Percentiles rank a stretch among this genome's conserved stretches.
These are phyloP conservation scores for Metschnikowia hibisci DNA, from an alignment of 805 yeast species.

Conservation along the genomic window DNA sequence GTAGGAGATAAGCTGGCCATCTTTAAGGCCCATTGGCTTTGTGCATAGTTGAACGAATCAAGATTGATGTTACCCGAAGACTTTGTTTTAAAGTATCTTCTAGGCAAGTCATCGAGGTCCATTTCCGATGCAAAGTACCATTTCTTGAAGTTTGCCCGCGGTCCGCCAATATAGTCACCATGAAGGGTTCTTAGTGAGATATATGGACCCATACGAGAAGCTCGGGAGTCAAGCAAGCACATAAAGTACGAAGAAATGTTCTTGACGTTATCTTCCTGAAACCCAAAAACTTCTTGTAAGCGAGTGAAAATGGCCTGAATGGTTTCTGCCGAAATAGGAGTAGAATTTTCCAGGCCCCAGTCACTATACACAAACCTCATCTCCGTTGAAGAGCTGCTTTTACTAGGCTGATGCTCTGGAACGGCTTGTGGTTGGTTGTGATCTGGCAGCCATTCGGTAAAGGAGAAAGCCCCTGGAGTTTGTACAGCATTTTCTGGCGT, in stretches of 20 bases:
- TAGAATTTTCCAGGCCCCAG: slow-evolving; percentile 42
- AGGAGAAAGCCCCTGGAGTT: slow-evolving; percentile 6
- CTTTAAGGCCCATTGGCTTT: slow-evolving; percentile 47
- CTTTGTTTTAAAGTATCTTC: slow-evolving; percentile 16
- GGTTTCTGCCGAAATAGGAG: slow-evolving; percentile 49
- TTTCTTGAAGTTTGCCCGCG: slow-evolving; percentile 61
- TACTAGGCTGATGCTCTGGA: background rate
- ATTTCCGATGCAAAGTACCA: slow-evolving; percentile 77
- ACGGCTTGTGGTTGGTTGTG: background rate
- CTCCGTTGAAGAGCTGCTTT: background rate
- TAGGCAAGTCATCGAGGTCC: slow-evolving; percentile 40
- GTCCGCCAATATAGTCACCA: slow-evolving; percentile 73
- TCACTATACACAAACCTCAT: slow-evolving; percentile 14
- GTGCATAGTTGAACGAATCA: slow-evolving; percentile 23
- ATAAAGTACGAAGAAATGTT: slow-evolving; percentile 52
- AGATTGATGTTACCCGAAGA: background rate
- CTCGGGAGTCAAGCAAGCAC: slow-evolving; percentile 22
- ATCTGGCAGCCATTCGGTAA: slow-evolving; percentile 6
- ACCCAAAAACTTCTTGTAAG: slow-evolving; percentile 56
- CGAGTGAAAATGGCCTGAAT: slow-evolving; percentile 56
- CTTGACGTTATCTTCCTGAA: slow-evolving; percentile 60
- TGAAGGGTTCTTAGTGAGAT: slow-evolving; percentile 59
- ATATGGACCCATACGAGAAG: slow-evolving; percentile 57
- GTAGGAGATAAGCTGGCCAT: slow-evolving; percentile 49
- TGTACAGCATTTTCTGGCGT: background rate